phyloP scores from a whole-genome alignment of 768 basidiomycete species.

The Pholiota microspora region DNA sequence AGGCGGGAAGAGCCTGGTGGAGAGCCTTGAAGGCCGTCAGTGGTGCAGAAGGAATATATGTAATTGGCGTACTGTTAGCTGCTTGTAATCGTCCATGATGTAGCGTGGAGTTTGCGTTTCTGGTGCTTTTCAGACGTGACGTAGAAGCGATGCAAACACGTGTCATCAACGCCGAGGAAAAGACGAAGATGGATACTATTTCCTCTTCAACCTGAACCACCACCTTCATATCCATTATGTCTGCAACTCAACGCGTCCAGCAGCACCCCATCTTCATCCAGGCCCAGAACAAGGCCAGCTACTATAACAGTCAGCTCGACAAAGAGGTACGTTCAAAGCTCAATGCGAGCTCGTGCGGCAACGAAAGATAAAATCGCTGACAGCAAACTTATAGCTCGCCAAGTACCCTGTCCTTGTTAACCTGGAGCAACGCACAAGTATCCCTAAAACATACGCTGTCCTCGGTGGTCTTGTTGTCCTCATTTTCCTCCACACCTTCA shows the following conservation, averaged over 20 bases:
- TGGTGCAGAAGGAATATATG: not conserved
- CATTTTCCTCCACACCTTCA: conserved; percentile 77
- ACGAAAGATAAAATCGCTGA: too few species aligned
- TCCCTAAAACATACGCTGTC: conserved; percentile 91
- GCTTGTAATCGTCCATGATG: conserved; percentile 55
- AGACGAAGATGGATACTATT: too few species aligned
- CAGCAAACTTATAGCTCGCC: conserved; percentile 48
- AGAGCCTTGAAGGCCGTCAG: conserved; percentile 41
- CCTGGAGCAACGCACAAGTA: conserved; percentile 85
- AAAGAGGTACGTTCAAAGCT: conserved; percentile 82
- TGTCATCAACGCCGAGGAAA: too few species aligned
- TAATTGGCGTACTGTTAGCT: conserved; percentile 44
- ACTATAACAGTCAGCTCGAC: conserved; percentile 89
- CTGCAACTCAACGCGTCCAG: conserved; percentile 78
- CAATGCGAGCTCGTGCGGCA: too few species aligned
- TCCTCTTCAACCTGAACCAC: conserved; percentile 22
- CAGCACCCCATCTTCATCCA: conserved; percentile 86
- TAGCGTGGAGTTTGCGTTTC: conserved; percentile 21
- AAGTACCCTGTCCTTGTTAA: conserved; percentile 86
- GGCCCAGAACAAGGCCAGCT: conserved; percentile 77
- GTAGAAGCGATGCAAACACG: conserved; percentile 56
- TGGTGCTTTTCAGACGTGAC: conserved; percentile 43
- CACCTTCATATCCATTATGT: conserved; percentile 48
- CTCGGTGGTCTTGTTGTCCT: conserved; percentile 68
- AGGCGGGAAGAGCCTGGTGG: conserved; percentile 66